Evolutionary conservation across 2,329 filamentous ascomycete genomes (phyloP).

Genomic region (Aurifilum marmelostoma): DNA sequence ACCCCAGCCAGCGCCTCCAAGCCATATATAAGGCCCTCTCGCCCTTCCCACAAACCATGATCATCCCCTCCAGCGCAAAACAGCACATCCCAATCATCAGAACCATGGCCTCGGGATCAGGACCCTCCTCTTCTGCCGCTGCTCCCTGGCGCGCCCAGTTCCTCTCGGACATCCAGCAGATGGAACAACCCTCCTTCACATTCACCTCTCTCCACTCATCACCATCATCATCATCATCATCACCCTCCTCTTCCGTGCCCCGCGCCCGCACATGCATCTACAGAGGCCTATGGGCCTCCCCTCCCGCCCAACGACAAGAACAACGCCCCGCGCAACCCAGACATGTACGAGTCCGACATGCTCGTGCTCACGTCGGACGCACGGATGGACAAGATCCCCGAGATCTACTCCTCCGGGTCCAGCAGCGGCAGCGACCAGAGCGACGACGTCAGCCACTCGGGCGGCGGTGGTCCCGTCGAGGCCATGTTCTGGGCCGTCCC

Average conservation of each 20-base stretch:
- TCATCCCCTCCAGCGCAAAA: slow-evolving; percentile 8
- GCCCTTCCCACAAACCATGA: slow-evolving; percentile 7
- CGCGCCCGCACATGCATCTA: slow-evolving; percentile 81
- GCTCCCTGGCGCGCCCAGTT: slow-evolving; percentile 60
- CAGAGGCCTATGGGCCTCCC: slow-evolving; percentile 79
- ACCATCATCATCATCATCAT: slow-evolving; percentile 39
- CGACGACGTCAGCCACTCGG: slow-evolving; percentile 54
- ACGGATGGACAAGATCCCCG: slow-evolving; percentile 80
- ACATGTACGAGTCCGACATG: slow-evolving; percentile 72
- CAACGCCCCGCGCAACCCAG: slow-evolving; percentile 70
- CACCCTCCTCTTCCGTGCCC: slow-evolving; percentile 47
- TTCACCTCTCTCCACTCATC: slow-evolving; percentile 53
- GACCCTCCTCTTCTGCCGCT: slow-evolving; percentile 38
- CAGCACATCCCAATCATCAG: slow-evolving; percentile 28
- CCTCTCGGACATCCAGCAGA: slow-evolving; percentile 52
- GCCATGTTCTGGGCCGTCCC: slow-evolving; percentile 80
- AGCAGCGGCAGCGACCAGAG: slow-evolving; percentile 45
- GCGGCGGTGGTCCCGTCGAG: slow-evolving; percentile 74
- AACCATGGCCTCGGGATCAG: slow-evolving; percentile 32
- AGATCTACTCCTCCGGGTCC: slow-evolving; percentile 63
- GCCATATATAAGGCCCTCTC: slow-evolving; percentile 18
- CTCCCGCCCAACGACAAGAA: slow-evolving; percentile 74
- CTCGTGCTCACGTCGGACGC: slow-evolving; percentile 85
- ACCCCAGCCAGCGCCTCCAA: slow-evolving; percentile 12
- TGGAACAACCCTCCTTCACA: slow-evolving; percentile 53